Evolutionary conservation across 2,329 filamentous ascomycete genomes (phyloP).

Genomic region (Laburnicola sp.): DNA sequence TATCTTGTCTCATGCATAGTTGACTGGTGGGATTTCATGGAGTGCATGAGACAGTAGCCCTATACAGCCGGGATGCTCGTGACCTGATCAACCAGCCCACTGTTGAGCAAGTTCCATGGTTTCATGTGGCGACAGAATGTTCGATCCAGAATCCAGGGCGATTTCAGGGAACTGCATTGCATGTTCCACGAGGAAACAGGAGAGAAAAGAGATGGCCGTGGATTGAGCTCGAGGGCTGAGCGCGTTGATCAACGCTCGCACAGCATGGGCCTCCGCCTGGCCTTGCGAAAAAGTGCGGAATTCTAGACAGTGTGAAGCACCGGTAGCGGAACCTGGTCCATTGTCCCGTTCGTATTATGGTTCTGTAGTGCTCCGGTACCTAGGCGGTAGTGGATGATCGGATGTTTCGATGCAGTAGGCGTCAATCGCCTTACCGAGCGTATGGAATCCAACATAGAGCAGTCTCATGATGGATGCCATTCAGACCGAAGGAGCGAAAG

Average conservation of each 20-base stretch:
- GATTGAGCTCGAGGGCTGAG: not conserved
- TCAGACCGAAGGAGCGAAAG: not conserved
- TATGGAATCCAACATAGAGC: not conserved
- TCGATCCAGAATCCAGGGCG: not conserved
- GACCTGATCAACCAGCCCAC: not conserved
- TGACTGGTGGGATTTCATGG: conserved; percentile 17
- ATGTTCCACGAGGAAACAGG: too few species aligned
- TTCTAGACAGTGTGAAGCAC: not conserved
- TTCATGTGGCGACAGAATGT: not conserved
- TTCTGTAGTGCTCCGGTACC: not conserved
- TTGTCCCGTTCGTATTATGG: not conserved
- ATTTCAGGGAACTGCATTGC: not conserved
- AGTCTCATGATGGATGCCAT: not conserved
- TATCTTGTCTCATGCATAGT: conserved; percentile 6
- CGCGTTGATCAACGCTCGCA: not conserved
- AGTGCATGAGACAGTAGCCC: not conserved
- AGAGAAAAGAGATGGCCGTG: not conserved
- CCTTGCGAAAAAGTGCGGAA: not conserved
- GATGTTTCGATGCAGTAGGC: too few species aligned
- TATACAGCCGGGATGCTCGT: too few species aligned
- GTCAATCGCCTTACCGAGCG: not conserved
- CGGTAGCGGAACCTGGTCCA: conserved; percentile 3
- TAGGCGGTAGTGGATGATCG: not conserved
- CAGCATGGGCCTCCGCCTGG: not conserved
- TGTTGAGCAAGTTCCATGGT: not conserved